A percentile compares a stretch with the other conserved stretches of the same genome.
These are phyloP conservation scores for Leucosporidium scottii DNA, from an alignment of 768 basidiomycete genomes.

Conservation along the genomic window DNA sequence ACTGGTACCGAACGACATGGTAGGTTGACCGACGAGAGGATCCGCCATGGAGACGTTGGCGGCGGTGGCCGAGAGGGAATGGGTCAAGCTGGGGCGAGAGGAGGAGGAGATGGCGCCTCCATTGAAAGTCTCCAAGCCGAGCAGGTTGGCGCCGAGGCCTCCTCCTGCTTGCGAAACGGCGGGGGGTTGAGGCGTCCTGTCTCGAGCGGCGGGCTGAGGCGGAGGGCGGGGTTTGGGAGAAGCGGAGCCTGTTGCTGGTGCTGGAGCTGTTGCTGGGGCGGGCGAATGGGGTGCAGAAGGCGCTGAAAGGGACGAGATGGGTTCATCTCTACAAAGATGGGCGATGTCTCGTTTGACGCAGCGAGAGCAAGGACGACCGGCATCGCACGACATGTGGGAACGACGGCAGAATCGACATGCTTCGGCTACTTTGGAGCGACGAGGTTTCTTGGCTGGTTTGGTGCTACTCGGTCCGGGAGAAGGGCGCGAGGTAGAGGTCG, in stretches of 20 bases:
- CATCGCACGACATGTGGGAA: slow-evolving; percentile 23
- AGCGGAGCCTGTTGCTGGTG: too few species aligned
- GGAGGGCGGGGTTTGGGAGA: too few species aligned
- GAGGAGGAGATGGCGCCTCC: not conserved
- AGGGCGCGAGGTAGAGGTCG: not conserved
- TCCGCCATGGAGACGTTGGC: not conserved
- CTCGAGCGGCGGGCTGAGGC: too few species aligned
- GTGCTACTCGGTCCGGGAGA: too few species aligned
- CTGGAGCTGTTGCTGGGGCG: too few species aligned
- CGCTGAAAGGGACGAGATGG: slow-evolving; percentile 26
- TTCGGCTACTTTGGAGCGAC: slow-evolving; percentile 32
- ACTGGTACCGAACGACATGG: too few species aligned
- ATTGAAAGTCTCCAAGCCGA: not conserved
- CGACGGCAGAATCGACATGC: slow-evolving; percentile 36
- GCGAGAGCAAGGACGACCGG: slow-evolving; percentile 21
- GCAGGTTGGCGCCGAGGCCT: not conserved
- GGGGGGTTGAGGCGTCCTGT: too few species aligned
- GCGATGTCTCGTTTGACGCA: slow-evolving; percentile 96
- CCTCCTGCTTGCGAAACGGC: too few species aligned
- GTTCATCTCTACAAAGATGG: slow-evolving; percentile 86
- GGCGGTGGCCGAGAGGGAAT: not conserved
- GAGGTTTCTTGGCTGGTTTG: slow-evolving; percentile 22
- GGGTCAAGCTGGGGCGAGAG: not conserved
- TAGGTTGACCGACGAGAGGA: too few species aligned
- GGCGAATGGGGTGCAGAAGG: too few species aligned